Evolutionary conservation across 164 flowering plant species (phyloP).

Genomic region (Protea cynaroides): DNA sequence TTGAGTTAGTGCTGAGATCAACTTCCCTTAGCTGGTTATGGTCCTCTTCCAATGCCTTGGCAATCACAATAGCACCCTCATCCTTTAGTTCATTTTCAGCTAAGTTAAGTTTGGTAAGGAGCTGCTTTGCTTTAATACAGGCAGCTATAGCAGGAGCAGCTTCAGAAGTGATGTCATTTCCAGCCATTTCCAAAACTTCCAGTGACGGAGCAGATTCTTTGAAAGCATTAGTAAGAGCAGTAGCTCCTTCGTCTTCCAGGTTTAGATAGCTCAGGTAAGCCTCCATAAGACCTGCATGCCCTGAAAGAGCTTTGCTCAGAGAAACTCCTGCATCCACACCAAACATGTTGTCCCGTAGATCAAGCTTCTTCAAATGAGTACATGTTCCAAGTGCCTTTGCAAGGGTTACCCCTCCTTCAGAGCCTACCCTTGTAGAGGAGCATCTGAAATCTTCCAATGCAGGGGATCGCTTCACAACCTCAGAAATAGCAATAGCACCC

Average conservation of each 20-base stretch:
- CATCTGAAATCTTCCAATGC: conserved; percentile 80
- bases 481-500: conserved; percentile 75
- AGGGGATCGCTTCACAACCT: conserved; percentile 63
- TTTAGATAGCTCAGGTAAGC: conserved; percentile 73
- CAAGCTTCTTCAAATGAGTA: conserved; percentile 60
- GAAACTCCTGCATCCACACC: conserved; percentile 63
- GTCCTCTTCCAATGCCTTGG: conserved; percentile 47
- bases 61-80: conserved; percentile 52
- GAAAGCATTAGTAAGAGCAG: conserved; percentile 50
- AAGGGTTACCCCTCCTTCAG: conserved; percentile 75
- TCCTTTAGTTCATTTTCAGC: conserved; percentile 84
- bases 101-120: conserved; percentile 55
- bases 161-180: conserved; percentile 74
- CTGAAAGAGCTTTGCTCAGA: conserved; percentile 50
- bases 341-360: conserved; percentile 86
- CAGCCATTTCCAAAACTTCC: conserved; percentile 73
- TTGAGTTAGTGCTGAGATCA: conserved; percentile 58
- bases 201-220: conserved; percentile 54
- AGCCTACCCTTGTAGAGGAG: conserved; percentile 88
- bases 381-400: conserved; percentile 56
- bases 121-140: conserved; percentile 40
- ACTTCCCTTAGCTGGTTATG: conserved; percentile 48
- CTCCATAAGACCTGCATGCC: conserved; percentile 39
- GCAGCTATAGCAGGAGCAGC: conserved; percentile 60
- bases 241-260: conserved; percentile 71